Base-by-base conservation (phyloP, 306 rosid genomes). In the Vicia villosa region DNA sequence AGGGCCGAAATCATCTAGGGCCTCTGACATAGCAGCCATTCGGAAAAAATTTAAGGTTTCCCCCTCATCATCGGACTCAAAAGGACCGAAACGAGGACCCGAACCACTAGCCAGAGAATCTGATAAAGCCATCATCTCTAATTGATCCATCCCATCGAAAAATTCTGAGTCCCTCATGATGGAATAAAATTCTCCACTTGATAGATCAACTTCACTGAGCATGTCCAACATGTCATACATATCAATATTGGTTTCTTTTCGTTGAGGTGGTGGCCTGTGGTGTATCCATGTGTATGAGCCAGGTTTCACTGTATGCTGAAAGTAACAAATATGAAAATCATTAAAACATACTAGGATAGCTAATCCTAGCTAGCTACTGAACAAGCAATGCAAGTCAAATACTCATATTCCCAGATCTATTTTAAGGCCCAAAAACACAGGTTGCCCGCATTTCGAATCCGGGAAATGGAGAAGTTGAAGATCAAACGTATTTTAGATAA, bases 241-340 rank as follows among this genome's bases (percentile, higher is more conserved):
- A 55, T 38, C 75, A 10, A 10, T 20, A 49, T 66, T 36, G 72
- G 30, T 67, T 28, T 37, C 42, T 47, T 76, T 71, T 10, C 32
- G 74, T 8, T 34, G 69, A 47, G 79, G 86, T 16, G 81, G 86
- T 16, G 83, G 86, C 66, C 62, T 75, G 43, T 37, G 11, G 38
- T 83, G 79, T 37, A 47, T 63, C 79, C 81, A 71, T 55, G 77
- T 49, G 66, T 79, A 83, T 1, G 86, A 83, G 22, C 81, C 86
- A 30, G 74, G 81, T 74, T 72, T 83, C 74, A 75, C 83, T 16
- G 71, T 75, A 41, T 83, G 86, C 86, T 83, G 83, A 57, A 72
- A 79, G 67, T 11, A 62, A 82, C 40, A 74, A 26, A 50, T 28
- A 66, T 47, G 38, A 30, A 66, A 51, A 41, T 47, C 51, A 66